Conservation (phyloP, 1,284 basidiomycete species). For the Coriolopsis trogii region DNA sequence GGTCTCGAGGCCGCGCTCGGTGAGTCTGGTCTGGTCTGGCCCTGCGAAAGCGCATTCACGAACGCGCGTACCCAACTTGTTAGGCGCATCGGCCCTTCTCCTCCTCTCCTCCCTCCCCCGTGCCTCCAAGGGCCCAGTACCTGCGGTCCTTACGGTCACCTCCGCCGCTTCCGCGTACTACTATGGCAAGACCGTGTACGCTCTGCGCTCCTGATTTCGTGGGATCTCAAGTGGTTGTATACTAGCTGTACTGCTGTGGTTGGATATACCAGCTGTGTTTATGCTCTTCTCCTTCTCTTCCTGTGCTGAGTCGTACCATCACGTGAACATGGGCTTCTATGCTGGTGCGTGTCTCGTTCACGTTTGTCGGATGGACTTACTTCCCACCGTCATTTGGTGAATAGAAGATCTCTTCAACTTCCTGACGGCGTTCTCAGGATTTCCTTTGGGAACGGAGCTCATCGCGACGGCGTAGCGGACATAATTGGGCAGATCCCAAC, state of each 20-base stretch:
- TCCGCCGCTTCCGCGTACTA: conserved; percentile 66
- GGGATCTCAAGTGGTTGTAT: conserved; percentile 4
- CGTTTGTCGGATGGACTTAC: no score
- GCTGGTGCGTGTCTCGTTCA: no score
- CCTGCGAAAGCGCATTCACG: conserved; percentile 1
- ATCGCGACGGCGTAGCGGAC: no score
- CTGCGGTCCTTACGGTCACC: conserved; percentile 65
- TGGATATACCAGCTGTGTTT: conserved; percentile 7
- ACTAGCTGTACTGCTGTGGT: conserved; percentile 12
- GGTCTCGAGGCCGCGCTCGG: conserved; percentile 79
- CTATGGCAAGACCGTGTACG: conserved; percentile 68
- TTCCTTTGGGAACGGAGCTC: no score
- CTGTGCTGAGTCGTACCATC: no score
- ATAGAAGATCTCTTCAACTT: no score
- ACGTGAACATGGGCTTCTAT: no score
- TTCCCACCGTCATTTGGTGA: no score
- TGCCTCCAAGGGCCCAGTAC: conserved; percentile 76
- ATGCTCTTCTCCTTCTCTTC: no score
- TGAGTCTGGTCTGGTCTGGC: conserved; percentile 38
- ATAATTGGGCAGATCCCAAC: no score
- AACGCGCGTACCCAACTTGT: neutral
- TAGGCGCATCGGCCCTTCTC: conserved; percentile 79
- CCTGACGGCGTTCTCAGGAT: no score
- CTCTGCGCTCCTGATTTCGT: conserved; percentile 23
- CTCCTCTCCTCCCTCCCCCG: conserved; percentile 81